Evolutionary conservation across 2,329 filamentous ascomycete species (phyloP), one percentile per base, ranked within the genome.

Genomic region (Botrytis squamosa): DNA sequence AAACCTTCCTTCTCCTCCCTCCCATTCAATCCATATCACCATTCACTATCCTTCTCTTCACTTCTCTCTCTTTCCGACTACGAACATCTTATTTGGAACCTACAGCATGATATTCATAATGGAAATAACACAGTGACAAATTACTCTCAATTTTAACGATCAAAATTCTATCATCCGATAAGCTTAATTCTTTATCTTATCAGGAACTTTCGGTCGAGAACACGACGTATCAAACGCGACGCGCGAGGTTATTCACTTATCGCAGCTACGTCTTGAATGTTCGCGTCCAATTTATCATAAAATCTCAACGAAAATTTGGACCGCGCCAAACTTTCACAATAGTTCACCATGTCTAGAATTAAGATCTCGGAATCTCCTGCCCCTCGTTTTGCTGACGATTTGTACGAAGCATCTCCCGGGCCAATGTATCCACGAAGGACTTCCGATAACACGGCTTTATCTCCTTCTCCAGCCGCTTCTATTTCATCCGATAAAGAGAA

Each of bases 401-500:
- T 81, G 2, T 82, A 81, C 71, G 76, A 75, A 63, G 79, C 80
- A 57, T 78, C 80, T 29, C 79, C 80, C 7, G 76, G 70, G n/a
- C 80, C 79, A 20, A 75, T 66, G 55, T 69, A 67, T 25, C 71
- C 74, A 49, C 74, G 73, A 71, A 72, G 65, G 73, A 55, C 60
- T 68, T 12, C 76, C 77, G 38, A 74, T 77, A 60, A 80, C 80
- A 63, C 78, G 78, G 38, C 80, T 25, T 40, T 55, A 25, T 71
- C 68, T 25, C 40, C 82, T 22, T 74, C 74, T 16, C 82, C 84
- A 29, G 77, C 81, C 16, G 78, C 78, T 14, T 81, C 80, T 20
- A 74, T 74, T 52, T 83, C 80, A 1, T 87, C 86, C 9, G 85
- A 87, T 76, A 87, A 87, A 77, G 86, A 87, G 74, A 87, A 88